Evolutionary conservation across 2,329 filamentous ascomycete species (phyloP), one percentile per base, ranked within the genome.

Genomic region (Blumeria hordei): DNA sequence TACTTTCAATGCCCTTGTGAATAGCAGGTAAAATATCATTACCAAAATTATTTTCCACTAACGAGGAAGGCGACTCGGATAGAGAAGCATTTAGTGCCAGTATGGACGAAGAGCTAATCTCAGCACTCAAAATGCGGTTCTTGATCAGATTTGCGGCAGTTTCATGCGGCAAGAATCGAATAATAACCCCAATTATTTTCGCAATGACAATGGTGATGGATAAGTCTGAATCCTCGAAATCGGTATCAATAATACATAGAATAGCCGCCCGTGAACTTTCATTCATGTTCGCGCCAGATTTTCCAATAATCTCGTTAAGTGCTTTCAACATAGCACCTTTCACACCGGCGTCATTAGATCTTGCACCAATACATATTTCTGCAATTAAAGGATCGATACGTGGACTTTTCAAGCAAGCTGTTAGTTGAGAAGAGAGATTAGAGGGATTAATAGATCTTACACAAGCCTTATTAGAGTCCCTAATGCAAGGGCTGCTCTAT

Each of bases 261-360:
- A 98, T 87, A n/a, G 88, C 81, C 57, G 80, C 77, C 55, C 88
- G 81, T 51, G 90, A 95, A 21, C 81, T 72, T 63, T 96, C 92
- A 62, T 85, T 88, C 92, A 98, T 98, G 69, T 90, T 95, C 56
- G 75, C 75, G 55, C 92, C 92, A 16, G 88, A 90, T 69, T 94
- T 94, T 72, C 86, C 90, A 58, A 98, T 83, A 34, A 98, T 92
- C 65, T 96, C 90, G 65, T 93, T 95, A 49, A 98, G 70, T 3
- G 92, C 92, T 72, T 93, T 94, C 63, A 98, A 75, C 92, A 98
- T 98, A 33, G 92, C 92, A 60, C 84, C 92, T 69, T 80, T 85
- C 59, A 98, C 92, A 49, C 90, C 90, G 6, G 79, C 65, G 64
- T 96, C 90, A 1, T 78, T 71, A 0, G 92, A 96, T 72, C 90